phyloP scores from a whole-genome alignment of 2,329 filamentous ascomycete genomes.

The Zopfia rhizophila region DNA sequence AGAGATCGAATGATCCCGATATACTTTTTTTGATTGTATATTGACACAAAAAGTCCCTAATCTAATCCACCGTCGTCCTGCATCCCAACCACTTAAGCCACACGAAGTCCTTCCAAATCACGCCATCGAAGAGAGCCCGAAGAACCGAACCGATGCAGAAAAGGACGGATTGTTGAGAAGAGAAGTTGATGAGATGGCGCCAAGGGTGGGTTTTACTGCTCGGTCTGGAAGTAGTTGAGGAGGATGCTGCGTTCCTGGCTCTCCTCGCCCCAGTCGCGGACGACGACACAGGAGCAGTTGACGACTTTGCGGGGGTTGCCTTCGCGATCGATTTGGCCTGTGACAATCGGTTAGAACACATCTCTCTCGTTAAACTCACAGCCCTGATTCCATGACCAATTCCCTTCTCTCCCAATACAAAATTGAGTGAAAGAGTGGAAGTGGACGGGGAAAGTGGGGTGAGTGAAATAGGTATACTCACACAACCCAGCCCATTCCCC shows the following conservation, averaged over 20 bases:
- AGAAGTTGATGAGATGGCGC: slow-evolving; percentile 22
- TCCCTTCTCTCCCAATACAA: slow-evolving; percentile 7
- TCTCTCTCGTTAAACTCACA: slow-evolving; percentile 6
- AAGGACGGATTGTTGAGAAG: no score
- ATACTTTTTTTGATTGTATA: no score
- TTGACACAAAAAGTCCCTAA: no score
- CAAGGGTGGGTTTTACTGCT: slow-evolving; percentile 61
- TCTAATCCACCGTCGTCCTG: no score
- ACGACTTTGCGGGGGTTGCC: slow-evolving; percentile 99
- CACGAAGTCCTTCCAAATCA: no score
- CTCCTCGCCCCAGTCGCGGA: slow-evolving; percentile 99
- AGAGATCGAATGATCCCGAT: no score
- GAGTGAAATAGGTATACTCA: slow-evolving; percentile 67
- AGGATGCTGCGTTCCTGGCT: slow-evolving; percentile 98
- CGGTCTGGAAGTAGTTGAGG: slow-evolving; percentile 99
- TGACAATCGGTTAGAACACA: slow-evolving; percentile 21
- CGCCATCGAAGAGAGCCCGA: no score
- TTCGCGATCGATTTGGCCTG: slow-evolving; percentile 98
- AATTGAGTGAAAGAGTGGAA: slow-evolving; percentile 11
- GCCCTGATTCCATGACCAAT: slow-evolving; percentile 2
- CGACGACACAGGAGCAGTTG: slow-evolving; percentile 99
- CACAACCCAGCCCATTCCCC: slow-evolving; percentile 99
- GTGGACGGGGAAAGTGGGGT: not conserved
- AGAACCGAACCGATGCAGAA: slow-evolving; percentile 27
- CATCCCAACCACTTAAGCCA: no score